Evolutionary conservation across 495 filamentous ascomycete genomes (phyloP), one percentile per base, ranked within the genome.

Genomic region (Penicillium maclennaniae): DNA sequence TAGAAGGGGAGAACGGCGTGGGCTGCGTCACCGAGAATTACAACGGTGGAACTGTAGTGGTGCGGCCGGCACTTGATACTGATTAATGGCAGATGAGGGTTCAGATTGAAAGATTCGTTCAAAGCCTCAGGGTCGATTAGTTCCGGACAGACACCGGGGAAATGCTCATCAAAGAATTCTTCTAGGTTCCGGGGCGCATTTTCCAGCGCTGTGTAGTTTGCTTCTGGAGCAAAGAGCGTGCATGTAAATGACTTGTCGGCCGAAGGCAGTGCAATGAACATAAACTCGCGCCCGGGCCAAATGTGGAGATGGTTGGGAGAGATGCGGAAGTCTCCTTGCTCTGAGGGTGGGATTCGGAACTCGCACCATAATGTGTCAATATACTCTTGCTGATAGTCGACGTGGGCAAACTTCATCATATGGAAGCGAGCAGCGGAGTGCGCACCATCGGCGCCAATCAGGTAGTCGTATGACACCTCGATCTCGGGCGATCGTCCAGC

Each of bases 1-100:
- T 93, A 89, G 75, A 97, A 98, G 1, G 95, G 93, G 0, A 98
- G 90, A 82, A 98, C 96, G 43, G 93, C 95, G 70, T 98, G 95
- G 7, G 93, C 93, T 20, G 93, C 91, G 62, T 98, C 93, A 45
- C 93, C 93, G 39, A 98, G 60, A 52, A 98, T 88, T 47, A 95
- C 89, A 20, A 76, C 88, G n/a, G 84, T 87, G 26, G 83, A 80
- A 36, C 66, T 75, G 76, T 80, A 89, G 72, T 96, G 89, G 67
- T 97, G 85, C 0, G 95, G 93, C 1, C 77, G 78, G 73, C 91
- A 96, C 69, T 96, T 95, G 61, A 98, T 89, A 67, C 78, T 88
- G 62, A 98, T 95, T 16, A 98, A 74, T 1, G 93, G 93, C 0
- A 97, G 83, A 58, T 96, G 92, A 0, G 89, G 91, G 69, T 95